phyloP scores from a whole-genome alignment of 805 yeast species.

The Pichia thaimueangensis region DNA sequence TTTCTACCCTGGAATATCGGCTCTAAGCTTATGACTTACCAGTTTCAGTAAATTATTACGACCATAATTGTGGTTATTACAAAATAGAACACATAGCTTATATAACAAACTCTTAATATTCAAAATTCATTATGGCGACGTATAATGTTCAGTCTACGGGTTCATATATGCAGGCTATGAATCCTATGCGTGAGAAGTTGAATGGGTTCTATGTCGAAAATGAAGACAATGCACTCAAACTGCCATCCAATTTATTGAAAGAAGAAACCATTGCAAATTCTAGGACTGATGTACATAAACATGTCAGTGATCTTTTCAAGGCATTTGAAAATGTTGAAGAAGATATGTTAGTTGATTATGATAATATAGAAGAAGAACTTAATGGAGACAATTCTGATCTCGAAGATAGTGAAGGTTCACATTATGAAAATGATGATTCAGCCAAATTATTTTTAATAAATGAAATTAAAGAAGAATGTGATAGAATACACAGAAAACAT shows the following conservation, averaged over 20 bases:
- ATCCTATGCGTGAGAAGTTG: conserved; percentile 52
- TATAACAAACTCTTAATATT: too few relatives aligned
- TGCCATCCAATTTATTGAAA: conserved; percentile 30
- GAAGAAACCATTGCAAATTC: conserved; percentile 19
- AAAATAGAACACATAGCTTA: neutral
- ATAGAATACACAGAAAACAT: conserved; percentile 26
- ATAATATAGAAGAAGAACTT: conserved; percentile 4
- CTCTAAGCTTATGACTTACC: too few relatives aligned
- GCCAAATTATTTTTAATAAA: conserved; percentile 14
- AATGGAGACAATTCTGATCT: conserved; percentile 3
- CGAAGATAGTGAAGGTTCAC: conserved; percentile 6
- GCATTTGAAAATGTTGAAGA: conserved; percentile 28
- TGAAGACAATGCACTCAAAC: conserved; percentile 17
- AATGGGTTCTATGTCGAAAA: conserved; percentile 27
- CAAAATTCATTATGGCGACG: too few relatives aligned
- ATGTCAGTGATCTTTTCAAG: conserved; percentile 22
- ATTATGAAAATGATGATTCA: conserved; percentile 8
- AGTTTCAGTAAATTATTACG: too few relatives aligned
- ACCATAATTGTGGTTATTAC: too few relatives aligned
- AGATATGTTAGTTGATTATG: conserved; percentile 16
- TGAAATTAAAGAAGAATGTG: conserved; percentile 20
- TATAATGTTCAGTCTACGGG: conserved; percentile 59
- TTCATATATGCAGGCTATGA: conserved; percentile 77
- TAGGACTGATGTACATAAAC: conserved; percentile 23
- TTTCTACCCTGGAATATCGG: too few relatives aligned